Conservation (phyloP, 108 stramenopile genomes). For the Stephanodiscus minutulus region DNA sequence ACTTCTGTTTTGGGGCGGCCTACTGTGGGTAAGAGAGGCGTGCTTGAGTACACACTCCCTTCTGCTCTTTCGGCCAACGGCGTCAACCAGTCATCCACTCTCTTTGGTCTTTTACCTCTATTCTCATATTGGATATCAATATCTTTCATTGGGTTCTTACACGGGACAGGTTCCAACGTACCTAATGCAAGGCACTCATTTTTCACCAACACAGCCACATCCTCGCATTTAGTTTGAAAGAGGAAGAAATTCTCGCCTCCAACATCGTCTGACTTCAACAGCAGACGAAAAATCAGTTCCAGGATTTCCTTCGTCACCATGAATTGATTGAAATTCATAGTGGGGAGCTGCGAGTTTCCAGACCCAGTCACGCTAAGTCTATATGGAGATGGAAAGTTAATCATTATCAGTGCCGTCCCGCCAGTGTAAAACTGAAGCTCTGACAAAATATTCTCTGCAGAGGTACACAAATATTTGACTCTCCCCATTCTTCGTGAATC, state of each 20-base stretch:
- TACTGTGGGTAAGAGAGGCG: constrained; percentile 19
- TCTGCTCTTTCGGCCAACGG: constrained; percentile 36
- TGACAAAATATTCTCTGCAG: constrained; percentile 32
- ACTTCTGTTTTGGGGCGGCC: constrained; percentile 37
- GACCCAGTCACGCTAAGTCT: constrained; percentile 3
- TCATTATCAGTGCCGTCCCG: constrained; percentile 15
- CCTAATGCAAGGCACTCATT: constrained; percentile 20
- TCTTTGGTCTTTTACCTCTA: constrained; percentile 16
- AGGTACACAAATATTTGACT: constrained; percentile 27
- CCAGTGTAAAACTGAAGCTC: constrained; percentile 35
- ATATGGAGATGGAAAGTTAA: constrained; percentile 48
- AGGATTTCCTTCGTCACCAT: constrained; percentile 36
- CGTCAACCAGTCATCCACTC: constrained; percentile 37
- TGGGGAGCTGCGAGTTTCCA: constrained; percentile 45
- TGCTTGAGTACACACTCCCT: constrained; percentile 19
- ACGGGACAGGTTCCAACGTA: constrained; percentile 13
- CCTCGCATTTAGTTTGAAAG: constrained; percentile 50
- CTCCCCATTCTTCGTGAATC: constrained; percentile 16
- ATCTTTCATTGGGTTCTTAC: constrained; percentile 25
- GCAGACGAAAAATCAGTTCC: constrained; percentile 14
- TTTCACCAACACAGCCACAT: constrained; percentile 37
- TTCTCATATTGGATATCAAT: constrained; percentile 20
- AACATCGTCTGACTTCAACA: constrained; percentile 1
- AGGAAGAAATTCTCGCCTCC: constrained; percentile 14
- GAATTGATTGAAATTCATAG: constrained; percentile 14